Percentiles rank a stretch among this genome's conserved stretches.
phyloP scores from a whole-genome alignment of 352 stramenopile species.

The Thraustochytrium sp. region DNA sequence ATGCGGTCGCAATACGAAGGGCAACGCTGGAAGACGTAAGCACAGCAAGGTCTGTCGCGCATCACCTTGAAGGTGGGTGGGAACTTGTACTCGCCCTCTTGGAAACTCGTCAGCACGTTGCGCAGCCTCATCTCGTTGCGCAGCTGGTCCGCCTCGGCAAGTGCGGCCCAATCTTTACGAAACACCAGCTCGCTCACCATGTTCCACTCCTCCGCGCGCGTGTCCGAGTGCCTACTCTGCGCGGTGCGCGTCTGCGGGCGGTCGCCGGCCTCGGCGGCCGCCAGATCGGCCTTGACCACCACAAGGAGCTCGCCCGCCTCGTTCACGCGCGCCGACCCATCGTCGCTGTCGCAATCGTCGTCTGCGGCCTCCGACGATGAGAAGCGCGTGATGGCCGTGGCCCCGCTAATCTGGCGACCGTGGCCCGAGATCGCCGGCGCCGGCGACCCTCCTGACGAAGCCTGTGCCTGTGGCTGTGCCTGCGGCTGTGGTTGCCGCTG shows the following conservation, averaged over 20 bases:
- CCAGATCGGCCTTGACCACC: neutral
- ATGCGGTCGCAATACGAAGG: slow-evolving; percentile 75
- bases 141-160: slow-evolving; percentile 72
- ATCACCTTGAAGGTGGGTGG: slow-evolving; percentile 74
- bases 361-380: neutral
- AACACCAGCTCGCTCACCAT: slow-evolving; percentile 56
- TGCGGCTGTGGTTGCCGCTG: too few species aligned
- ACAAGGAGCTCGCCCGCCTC: neutral
- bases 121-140: slow-evolving; percentile 60
- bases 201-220: slow-evolving; percentile 21
- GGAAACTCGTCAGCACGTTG: slow-evolving; percentile 62
- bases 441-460: neutral
- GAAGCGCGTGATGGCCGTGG: neutral
- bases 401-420: neutral
- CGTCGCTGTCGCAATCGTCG: slow-evolving; percentile 1
- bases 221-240: neutral
- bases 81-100: slow-evolving; percentile 62
- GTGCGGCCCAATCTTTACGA: slow-evolving; percentile 56
- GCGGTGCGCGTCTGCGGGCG: neutral
- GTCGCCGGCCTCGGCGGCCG: neutral
- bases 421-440: neutral
- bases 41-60: slow-evolving; percentile 51
- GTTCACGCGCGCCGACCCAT: neutral
- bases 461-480: too few species aligned
- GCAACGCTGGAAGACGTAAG: slow-evolving; percentile 63